phyloP scores from a whole-genome alignment of 1,284 basidiomycete genomes.

The Puccinia polysora region DNA sequence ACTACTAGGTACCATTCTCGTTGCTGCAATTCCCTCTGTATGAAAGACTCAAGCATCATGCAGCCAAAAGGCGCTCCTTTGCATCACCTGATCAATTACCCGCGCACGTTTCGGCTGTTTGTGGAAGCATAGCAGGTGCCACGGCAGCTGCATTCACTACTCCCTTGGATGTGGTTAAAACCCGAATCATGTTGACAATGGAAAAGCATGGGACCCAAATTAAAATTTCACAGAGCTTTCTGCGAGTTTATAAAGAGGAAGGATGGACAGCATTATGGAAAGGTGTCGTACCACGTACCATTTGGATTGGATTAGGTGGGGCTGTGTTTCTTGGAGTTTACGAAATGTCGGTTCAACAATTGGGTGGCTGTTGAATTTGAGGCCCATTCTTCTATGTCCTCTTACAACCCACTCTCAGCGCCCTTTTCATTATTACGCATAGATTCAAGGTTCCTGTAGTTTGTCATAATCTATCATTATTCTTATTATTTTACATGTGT shows the following conservation, averaged over 20 bases:
- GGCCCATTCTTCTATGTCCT: no score
- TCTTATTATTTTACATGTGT: no score
- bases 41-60: conserved; percentile 69
- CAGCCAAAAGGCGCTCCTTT: conserved; percentile 57
- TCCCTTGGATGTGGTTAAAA: conserved; percentile 94
- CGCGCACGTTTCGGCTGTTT: conserved; percentile 73
- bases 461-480: no score
- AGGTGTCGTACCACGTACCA: conserved; percentile 81
- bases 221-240: conserved; percentile 21
- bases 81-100: conserved; percentile 60
- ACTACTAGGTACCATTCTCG: conserved; percentile 82
- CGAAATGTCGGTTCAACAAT: conserved; percentile 56
- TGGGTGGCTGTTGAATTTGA: no score
- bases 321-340: conserved; percentile 95
- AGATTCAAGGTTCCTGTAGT: no score
- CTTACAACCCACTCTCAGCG: no score
- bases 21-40: conserved; percentile 96
- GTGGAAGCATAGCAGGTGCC: conserved; percentile 85
- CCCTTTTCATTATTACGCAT: no score
- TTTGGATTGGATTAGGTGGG: conserved; percentile 94
- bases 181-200: conserved; percentile 89
- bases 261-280: conserved; percentile 74
- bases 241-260: conserved; percentile 65
- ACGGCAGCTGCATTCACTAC: conserved; percentile 86
- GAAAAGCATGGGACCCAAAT: conserved; percentile 58